phyloP scores from a whole-genome alignment of 148 eudicot species.

The Rhododendron kiyosumense region DNA sequence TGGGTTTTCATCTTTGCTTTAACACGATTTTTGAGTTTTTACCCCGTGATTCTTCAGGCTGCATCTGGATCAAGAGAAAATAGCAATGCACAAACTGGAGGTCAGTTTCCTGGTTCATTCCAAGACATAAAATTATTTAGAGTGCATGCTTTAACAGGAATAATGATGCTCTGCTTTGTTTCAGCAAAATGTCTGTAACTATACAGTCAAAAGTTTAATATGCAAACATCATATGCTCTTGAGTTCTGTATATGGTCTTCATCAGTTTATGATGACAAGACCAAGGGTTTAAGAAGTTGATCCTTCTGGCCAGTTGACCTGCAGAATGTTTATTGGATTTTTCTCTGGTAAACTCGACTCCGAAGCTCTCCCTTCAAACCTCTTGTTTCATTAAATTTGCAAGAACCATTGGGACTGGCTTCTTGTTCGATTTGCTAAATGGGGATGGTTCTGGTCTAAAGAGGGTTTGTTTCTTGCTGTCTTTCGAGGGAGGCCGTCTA shows the following conservation, averaged over 20 bases:
- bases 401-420: not conserved
- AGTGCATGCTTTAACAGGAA: not conserved
- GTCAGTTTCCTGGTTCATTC: conserved; percentile 66
- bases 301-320: not conserved
- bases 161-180: not conserved
- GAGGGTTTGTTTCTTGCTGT: not conserved
- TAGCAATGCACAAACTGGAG: conserved; percentile 36
- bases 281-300: not conserved
- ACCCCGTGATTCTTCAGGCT: conserved; percentile 39
- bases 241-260: not conserved
- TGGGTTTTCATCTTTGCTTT: not conserved
- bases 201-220: not conserved
- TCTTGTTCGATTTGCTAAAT: not conserved
- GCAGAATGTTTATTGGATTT: not conserved
- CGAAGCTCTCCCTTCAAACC: not conserved
- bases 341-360: not conserved
- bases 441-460: not conserved
- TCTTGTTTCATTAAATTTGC: not conserved
- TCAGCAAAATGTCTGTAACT: not conserved
- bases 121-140: not conserved
- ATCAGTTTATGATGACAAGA: not conserved
- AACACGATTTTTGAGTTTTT: conserved; percentile 11
- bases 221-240: not conserved
- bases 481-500: not conserved
- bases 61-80: conserved; percentile 46